Evolutionary conservation across 306 rosid species (phyloP).

Genomic region (Sechiopsis laciniata): DNA sequence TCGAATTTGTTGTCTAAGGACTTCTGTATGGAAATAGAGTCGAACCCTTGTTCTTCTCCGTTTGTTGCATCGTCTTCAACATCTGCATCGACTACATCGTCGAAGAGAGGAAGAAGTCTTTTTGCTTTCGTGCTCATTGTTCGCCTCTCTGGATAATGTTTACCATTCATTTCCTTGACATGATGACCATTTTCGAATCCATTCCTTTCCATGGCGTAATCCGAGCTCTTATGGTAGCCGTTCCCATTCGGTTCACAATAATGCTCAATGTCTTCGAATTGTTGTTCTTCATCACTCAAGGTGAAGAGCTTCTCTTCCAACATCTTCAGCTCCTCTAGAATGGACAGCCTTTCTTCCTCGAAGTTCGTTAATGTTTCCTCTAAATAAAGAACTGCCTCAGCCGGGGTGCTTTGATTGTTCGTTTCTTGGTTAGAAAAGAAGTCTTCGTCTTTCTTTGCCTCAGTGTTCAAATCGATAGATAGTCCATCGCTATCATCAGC

Average conservation of each 20-base stretch:
- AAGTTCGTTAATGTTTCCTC: slow-evolving; percentile 70
- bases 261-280: slow-evolving; percentile 39
- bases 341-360: slow-evolving; percentile 84
- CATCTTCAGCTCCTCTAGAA: slow-evolving; percentile 69
- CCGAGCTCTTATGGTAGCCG: slow-evolving; percentile 49
- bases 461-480: slow-evolving; percentile 60
- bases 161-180: slow-evolving; percentile 53
- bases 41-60: slow-evolving; percentile 45
- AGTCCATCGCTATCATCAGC: slow-evolving; percentile 70
- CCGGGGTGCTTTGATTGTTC: slow-evolving; percentile 67
- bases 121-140: slow-evolving; percentile 42
- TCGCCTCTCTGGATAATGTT: slow-evolving; percentile 48
- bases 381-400: slow-evolving; percentile 59
- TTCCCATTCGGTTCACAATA: slow-evolving; percentile 52
- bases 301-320: slow-evolving; percentile 80
- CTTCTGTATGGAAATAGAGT: slow-evolving; percentile 28
- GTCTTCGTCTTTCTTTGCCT: slow-evolving; percentile 58
- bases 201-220: slow-evolving; percentile 33
- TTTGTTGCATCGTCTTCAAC: slow-evolving; percentile 44
- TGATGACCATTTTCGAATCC: slow-evolving; percentile 61
- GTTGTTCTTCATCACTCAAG: slow-evolving; percentile 54
- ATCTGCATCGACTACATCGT: slow-evolving; percentile 46
- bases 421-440: slow-evolving; percentile 43
- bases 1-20: slow-evolving; percentile 33
- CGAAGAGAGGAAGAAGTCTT: slow-evolving; percentile 72